These are phyloP conservation scores for Cercis canadensis DNA, from an alignment of 306 rosid genomes.

Conservation along the genomic window DNA sequence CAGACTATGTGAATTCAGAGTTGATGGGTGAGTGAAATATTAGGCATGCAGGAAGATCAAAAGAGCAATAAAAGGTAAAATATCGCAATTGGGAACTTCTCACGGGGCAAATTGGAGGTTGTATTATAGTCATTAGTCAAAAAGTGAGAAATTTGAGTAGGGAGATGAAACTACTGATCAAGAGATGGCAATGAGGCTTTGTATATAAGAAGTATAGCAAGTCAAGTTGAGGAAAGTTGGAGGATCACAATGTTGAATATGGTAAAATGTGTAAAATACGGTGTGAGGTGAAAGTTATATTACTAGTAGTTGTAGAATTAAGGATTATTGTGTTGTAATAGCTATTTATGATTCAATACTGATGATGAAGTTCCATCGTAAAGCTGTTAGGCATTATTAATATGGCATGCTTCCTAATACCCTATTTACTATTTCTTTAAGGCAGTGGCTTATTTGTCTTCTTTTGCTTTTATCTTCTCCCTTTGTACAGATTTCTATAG, in stretches of 20 bases:
- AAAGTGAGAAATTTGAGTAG: not conserved
- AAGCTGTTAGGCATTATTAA: slow-evolving; percentile 12
- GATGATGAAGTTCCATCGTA: not conserved
- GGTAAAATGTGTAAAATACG: not conserved
- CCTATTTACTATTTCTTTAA: not conserved
- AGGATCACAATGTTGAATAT: slow-evolving; percentile 1
- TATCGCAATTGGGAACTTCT: too few relatives aligned
- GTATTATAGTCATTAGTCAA: too few relatives aligned
- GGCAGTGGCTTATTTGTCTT: slow-evolving; percentile 29
- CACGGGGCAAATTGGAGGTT: too few relatives aligned
- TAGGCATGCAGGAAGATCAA: not conserved
- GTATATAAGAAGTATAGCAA: not conserved
- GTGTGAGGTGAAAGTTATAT: slow-evolving; percentile 2
- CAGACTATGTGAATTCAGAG: too few relatives aligned
- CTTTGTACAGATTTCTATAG: slow-evolving; percentile 74
- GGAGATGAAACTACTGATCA: not conserved
- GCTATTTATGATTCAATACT: slow-evolving; percentile 9
- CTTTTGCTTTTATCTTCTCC: slow-evolving; percentile 1
- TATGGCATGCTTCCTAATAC: not conserved
- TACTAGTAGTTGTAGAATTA: not conserved
- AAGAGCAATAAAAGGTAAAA: too few relatives aligned
- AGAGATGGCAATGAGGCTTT: not conserved
- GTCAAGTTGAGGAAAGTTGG: not conserved
- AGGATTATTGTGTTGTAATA: not conserved
- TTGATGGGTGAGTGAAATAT: too few relatives aligned